Evolutionary conservation across 2,329 filamentous ascomycete species (phyloP).

Genomic region (Xylariales sp.): DNA sequence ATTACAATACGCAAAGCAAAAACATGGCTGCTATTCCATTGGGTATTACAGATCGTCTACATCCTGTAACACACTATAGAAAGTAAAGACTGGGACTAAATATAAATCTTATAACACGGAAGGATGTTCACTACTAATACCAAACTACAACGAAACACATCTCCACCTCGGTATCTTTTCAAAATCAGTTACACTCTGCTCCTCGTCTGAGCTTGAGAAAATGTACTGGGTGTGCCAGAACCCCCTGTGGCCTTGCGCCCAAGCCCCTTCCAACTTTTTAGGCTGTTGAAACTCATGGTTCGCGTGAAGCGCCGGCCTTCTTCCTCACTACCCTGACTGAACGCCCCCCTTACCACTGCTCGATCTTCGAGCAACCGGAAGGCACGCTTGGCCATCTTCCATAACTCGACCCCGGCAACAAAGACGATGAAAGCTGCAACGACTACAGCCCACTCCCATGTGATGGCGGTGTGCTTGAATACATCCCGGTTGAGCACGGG

Average conservation of each 20-base stretch:
- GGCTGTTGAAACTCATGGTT: slow-evolving; percentile 48
- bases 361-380: slow-evolving; percentile 48
- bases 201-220: neutral
- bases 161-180: too few relatives aligned
- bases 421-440: slow-evolving; percentile 50
- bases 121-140: too few relatives aligned
- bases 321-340: slow-evolving; percentile 49
- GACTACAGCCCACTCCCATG: slow-evolving; percentile 61
- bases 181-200: neutral
- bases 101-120: too few relatives aligned
- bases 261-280: slow-evolving; percentile 35
- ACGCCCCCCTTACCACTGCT: slow-evolving; percentile 43
- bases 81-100: too few relatives aligned
- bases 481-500: slow-evolving; percentile 54
- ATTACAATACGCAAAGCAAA: too few relatives aligned
- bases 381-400: slow-evolving; percentile 54
- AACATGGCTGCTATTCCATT: too few relatives aligned
- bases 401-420: slow-evolving; percentile 53
- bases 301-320: slow-evolving; percentile 37
- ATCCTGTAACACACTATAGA: too few relatives aligned
- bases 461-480: slow-evolving; percentile 57
- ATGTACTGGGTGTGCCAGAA: slow-evolving; percentile 1
- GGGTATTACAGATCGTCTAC: too few relatives aligned
- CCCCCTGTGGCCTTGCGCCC: slow-evolving; percentile 23
- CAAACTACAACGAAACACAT: too few relatives aligned